phyloP scores from a whole-genome alignment of 805 yeast genomes.

The Barnettozyma wickerhamii region DNA sequence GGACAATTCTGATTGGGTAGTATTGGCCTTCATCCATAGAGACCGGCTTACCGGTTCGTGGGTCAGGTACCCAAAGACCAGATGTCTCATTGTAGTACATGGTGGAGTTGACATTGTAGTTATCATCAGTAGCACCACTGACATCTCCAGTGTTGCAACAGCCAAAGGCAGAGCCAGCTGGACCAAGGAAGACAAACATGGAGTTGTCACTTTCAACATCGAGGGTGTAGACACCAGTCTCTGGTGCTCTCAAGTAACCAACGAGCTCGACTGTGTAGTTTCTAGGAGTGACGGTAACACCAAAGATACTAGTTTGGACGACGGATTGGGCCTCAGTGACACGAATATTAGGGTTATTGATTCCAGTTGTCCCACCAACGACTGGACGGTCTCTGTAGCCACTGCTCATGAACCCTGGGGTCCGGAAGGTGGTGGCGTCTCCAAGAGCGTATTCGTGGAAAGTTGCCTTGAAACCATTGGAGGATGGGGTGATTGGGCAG shows the following conservation, averaged over 20 bases:
- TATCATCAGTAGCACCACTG: background rate
- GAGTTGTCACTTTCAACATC: background rate
- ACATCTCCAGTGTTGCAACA: background rate
- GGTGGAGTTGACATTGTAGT: no score
- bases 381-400: background rate
- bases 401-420: background rate
- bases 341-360: background rate
- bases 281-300: background rate
- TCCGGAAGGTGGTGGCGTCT: background rate
- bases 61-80: no score
- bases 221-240: background rate
- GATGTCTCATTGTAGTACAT: no score
- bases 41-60: no score
- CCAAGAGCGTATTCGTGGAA: background rate
- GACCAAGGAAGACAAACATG: background rate
- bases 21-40: background rate
- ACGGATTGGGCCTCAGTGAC: background rate
- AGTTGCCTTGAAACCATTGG: background rate
- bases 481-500: no score
- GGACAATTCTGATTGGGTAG: background rate
- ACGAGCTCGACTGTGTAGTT: background rate
- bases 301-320: background rate
- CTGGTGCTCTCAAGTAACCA: slow-evolving; percentile 2
- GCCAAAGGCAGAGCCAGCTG: background rate
- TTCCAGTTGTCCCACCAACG: background rate